These are phyloP conservation scores for Aspergillus carlsbadensis DNA, from an alignment of 495 filamentous ascomycete genomes.

Conservation along the genomic window DNA sequence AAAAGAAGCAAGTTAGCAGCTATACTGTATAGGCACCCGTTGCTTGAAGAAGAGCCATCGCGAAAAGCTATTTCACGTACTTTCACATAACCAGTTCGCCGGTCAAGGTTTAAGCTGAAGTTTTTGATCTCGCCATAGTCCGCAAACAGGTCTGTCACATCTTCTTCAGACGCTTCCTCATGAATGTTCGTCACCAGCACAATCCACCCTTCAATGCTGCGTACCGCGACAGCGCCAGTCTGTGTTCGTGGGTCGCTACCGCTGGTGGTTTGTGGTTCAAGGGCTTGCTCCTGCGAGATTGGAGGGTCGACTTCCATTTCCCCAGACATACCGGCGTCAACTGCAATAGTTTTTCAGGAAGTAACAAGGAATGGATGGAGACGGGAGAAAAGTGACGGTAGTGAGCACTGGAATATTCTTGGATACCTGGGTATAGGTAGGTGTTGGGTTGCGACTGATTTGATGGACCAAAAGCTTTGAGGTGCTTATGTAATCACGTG, in stretches of 20 bases:
- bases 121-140: conserved; percentile 99
- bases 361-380: neutral
- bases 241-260: conserved; percentile 69
- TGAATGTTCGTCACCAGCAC: conserved; percentile 95
- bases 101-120: conserved; percentile 89
- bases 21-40: neutral
- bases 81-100: conserved; percentile 97
- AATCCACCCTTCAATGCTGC: conserved; percentile 99
- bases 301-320: conserved; percentile 82
- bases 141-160: conserved; percentile 88
- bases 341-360: neutral
- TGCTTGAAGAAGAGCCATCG: neutral
- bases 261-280: conserved; percentile 49
- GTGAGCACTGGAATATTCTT: too few species aligned
- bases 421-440: neutral
- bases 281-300: conserved; percentile 43
- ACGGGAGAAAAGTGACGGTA: neutral
- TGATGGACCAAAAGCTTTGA: neutral
- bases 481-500: conserved; percentile 4
- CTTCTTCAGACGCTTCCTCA: conserved; percentile 96
- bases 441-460: neutral
- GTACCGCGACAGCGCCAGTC: conserved; percentile 82
- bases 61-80: conserved; percentile 44
- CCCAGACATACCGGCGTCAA: conserved; percentile 53
- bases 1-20: conserved; percentile 13